These are phyloP conservation scores for Orbilia quercus DNA, from an alignment of 2,329 filamentous ascomycete genomes.

Conservation along the genomic window DNA sequence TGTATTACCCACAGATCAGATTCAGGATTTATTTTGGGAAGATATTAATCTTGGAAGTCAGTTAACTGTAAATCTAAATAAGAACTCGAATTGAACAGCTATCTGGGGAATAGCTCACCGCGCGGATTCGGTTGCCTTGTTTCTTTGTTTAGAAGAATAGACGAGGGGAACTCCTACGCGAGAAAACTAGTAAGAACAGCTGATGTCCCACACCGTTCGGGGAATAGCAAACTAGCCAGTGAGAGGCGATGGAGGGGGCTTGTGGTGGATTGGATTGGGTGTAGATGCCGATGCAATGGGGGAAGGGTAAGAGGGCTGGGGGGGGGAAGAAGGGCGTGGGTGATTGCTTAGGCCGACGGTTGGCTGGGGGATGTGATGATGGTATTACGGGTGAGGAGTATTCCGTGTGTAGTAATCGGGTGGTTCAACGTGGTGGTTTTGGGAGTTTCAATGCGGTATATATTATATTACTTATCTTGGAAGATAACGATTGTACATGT, in stretches of 20 bases:
- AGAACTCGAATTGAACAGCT: slow-evolving; percentile 1
- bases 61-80: too few species aligned
- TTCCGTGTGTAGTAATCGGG: not conserved
- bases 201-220: not conserved
- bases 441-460: too few species aligned
- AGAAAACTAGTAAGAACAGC: not conserved
- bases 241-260: slow-evolving; percentile 21
- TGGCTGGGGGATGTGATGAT: too few species aligned
- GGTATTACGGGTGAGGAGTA: too few species aligned
- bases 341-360: slow-evolving; percentile 18
- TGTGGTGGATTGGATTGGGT: slow-evolving; percentile 48
- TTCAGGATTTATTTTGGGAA: too few species aligned
- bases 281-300: slow-evolving; percentile 19
- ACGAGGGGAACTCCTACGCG: slow-evolving; percentile 33
- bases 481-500: too few species aligned
- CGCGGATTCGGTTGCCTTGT: slow-evolving; percentile 31
- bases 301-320: not conserved
- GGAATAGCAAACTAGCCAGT: slow-evolving; percentile 41
- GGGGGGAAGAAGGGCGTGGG: not conserved
- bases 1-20: too few species aligned
- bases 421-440: too few species aligned
- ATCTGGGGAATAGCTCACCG: slow-evolving; percentile 14
- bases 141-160: too few species aligned
- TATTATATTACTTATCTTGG: too few species aligned
- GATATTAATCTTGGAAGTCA: too few species aligned